Evolutionary conservation across 208 protist genomes (phyloP).

Genomic region (Blastocrithidia nonstop): DNA sequence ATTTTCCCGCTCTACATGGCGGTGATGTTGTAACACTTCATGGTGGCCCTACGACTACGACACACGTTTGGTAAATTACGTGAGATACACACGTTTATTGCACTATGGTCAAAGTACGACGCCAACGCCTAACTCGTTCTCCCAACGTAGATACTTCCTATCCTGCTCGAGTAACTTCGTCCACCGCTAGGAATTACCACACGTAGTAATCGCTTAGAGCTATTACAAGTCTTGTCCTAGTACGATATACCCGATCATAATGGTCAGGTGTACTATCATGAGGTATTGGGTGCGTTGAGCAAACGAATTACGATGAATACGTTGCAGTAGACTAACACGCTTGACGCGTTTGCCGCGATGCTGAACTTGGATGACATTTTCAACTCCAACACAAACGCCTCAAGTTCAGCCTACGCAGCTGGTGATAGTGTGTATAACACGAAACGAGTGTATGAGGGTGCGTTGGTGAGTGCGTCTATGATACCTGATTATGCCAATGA

Average conservation of each 20-base stretch:
- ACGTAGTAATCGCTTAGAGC: constrained; percentile 50
- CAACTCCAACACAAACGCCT: too few relatives aligned
- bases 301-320: constrained; percentile 70
- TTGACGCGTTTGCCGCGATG: too few relatives aligned
- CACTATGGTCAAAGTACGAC: constrained; percentile 55
- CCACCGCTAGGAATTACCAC: constrained; percentile 68
- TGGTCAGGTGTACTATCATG: constrained; percentile 75
- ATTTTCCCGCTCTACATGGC: constrained; percentile 70
- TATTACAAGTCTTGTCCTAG: constrained; percentile 63
- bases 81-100: constrained; percentile 62
- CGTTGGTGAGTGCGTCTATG: background rate
- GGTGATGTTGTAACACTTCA: constrained; percentile 70
- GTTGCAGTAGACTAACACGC: too few relatives aligned
- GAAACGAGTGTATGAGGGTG: too few relatives aligned
- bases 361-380: too few relatives aligned
- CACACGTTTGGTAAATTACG: constrained; percentile 42
- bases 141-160: constrained; percentile 29
- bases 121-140: constrained; percentile 64
- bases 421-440: too few relatives aligned
- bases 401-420: too few relatives aligned
- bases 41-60: constrained; percentile 57
- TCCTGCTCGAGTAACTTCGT: constrained; percentile 61
- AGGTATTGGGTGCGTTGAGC: constrained; percentile 69
- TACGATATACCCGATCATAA: constrained; percentile 74
- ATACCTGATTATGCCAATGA: background rate